phyloP scores from a whole-genome alignment of 371 early-diverging fungal genomes.

The Phascolomyces articulosus region DNA sequence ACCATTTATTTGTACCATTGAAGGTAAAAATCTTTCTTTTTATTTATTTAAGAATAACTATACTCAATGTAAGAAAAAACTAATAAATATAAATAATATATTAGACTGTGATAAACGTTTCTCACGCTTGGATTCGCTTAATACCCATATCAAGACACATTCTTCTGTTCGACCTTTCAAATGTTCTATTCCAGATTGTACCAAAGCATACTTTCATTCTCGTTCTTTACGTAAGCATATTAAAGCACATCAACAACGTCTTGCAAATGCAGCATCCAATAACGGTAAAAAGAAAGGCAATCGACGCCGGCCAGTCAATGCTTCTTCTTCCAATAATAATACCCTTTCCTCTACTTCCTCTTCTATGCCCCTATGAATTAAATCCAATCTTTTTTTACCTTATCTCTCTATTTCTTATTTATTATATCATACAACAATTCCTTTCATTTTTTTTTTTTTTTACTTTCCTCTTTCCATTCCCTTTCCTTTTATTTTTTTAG shows the following conservation, averaged over 20 bases:
- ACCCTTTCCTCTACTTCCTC: neutral
- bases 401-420: neutral
- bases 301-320: conserved; percentile 5
- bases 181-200: conserved; percentile 65
- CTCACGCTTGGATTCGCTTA: conserved; percentile 82
- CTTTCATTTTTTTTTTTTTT: neutral
- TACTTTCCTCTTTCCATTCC: neutral
- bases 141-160: conserved; percentile 82
- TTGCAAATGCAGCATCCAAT: neutral
- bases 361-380: neutral
- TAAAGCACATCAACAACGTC: conserved; percentile 42
- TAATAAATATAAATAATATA: conserved; percentile 25
- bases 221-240: conserved; percentile 79
- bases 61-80: conserved; percentile 12
- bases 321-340: neutral
- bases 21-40: conserved; percentile 14
- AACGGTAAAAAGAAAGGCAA: neutral
- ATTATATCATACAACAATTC: neutral
- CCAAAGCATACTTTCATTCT: conserved; percentile 81
- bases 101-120: conserved; percentile 76
- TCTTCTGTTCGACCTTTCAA: conserved; percentile 71
- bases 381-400: neutral
- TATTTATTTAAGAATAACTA: neutral
- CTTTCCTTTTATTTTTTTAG: neutral
- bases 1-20: conserved; percentile 46